phyloP scores from a whole-genome alignment of 2,329 filamentous ascomycete species.

The Sporothrix luriei region DNA sequence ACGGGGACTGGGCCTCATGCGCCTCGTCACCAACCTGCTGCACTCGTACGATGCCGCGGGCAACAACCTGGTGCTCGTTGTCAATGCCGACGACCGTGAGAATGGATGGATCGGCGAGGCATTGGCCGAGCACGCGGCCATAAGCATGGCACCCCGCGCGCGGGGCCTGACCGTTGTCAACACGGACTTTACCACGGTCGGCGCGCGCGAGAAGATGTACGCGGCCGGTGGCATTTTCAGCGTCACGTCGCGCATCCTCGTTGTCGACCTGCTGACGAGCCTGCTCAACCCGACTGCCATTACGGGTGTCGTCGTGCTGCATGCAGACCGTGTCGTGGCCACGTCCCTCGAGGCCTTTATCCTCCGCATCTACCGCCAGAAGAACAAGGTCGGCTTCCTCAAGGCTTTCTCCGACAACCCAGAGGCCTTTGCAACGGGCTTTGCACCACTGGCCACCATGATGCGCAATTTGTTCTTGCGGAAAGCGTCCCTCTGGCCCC shows the following conservation, averaged over 20 bases:
- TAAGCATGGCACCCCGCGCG: constrained; percentile 79
- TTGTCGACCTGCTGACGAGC: constrained; percentile 87
- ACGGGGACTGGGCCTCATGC: constrained; percentile 86
- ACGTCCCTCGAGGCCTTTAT: constrained; percentile 96
- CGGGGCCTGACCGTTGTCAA: constrained; percentile 90
- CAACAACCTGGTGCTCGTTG: constrained; percentile 85
- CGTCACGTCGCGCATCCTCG: constrained; percentile 91
- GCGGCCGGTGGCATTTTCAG: constrained; percentile 86
- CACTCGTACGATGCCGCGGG: constrained; percentile 96
- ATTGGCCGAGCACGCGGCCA: constrained; percentile 89
- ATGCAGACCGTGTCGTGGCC: constrained; percentile 82
- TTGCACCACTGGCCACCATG: constrained; percentile 84
- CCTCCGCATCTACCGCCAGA: constrained; percentile 86
- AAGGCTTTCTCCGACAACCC: constrained; percentile 96
- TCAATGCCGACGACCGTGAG: constrained; percentile 88
- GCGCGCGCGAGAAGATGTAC: constrained; percentile 89
- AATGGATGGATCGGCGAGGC: constrained; percentile 98
- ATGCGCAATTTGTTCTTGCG: constrained; percentile 89
- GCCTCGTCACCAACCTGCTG: constrained; percentile 90
- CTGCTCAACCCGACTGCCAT: constrained; percentile 80
- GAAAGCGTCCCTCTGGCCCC: constrained; percentile 86
- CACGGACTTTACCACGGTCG: constrained; percentile 88
- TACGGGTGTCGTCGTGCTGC: constrained; percentile 82
- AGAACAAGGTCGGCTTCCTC: constrained; percentile 89
- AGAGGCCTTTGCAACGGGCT: constrained; percentile 85